phyloP scores from a whole-genome alignment of 768 basidiomycete species.

The Tricholoma saponaceum region DNA sequence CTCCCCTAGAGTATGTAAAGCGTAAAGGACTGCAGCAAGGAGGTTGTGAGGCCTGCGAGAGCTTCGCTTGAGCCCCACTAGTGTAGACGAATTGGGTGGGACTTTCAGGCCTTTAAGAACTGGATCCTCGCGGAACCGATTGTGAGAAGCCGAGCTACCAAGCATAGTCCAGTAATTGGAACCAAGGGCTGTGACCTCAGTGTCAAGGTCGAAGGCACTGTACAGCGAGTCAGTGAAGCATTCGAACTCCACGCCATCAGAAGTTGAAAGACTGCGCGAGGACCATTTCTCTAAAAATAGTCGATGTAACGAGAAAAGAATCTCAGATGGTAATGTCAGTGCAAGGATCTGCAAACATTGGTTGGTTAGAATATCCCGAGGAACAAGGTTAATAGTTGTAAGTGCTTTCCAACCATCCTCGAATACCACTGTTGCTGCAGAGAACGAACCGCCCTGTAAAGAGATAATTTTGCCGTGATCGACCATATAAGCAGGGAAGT shows the following conservation, averaged over 20 bases:
- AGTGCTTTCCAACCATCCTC: conserved; percentile 44
- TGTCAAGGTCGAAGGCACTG: conserved; percentile 37
- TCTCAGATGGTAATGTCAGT: conserved; percentile 50
- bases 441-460: conserved; percentile 46
- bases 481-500: conserved; percentile 9
- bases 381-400: conserved; percentile 50
- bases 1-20: conserved; percentile 77
- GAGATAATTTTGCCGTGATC: conserved; percentile 34
- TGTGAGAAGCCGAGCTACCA: conserved; percentile 36
- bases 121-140: conserved; percentile 56
- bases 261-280: conserved; percentile 33
- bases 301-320: conserved; percentile 52
- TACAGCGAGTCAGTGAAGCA: conserved; percentile 53
- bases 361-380: conserved; percentile 50
- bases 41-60: conserved; percentile 35
- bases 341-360: conserved; percentile 63
- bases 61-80: conserved; percentile 13
- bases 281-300: conserved; percentile 60
- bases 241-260: conserved; percentile 50
- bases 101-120: conserved; percentile 41
- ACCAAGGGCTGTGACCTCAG: conserved; percentile 15
- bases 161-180: conserved; percentile 46
- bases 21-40: conserved; percentile 60
- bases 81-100: conserved; percentile 23
- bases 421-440: conserved; percentile 50